phyloP scores from a whole-genome alignment of 257 asterid species.

The Primulina huaijiensis region DNA sequence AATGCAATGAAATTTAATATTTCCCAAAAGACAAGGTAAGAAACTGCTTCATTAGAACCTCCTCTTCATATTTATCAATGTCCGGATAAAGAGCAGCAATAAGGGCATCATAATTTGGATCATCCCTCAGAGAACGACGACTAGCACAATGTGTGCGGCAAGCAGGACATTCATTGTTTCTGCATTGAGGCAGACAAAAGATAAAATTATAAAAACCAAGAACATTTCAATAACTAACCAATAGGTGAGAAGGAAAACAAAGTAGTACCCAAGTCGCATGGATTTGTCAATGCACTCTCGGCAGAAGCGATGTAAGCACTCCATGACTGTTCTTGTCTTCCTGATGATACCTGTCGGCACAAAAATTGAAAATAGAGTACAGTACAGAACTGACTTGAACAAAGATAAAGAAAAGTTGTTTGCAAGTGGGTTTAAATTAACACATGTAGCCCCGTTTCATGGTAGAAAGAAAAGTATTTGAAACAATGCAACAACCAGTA shows the following conservation, averaged over 20 bases:
- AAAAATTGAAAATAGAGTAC: slow-evolving; percentile 26
- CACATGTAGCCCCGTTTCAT: slow-evolving; percentile 14
- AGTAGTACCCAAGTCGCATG: slow-evolving; percentile 92
- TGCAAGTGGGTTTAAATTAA: slow-evolving; percentile 11
- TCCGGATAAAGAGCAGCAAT: slow-evolving; percentile 87
- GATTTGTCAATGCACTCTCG: slow-evolving; percentile 99
- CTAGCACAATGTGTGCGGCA: slow-evolving; percentile 99
- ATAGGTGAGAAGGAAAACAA: slow-evolving; percentile 24
- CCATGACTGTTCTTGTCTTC: slow-evolving; percentile 99
- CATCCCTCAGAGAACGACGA: slow-evolving; percentile 98
- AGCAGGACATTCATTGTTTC: slow-evolving; percentile 99
- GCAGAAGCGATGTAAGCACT: slow-evolving; percentile 98
- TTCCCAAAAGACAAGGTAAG: slow-evolving; percentile 24
- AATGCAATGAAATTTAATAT: slow-evolving; percentile 25
- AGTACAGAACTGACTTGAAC: slow-evolving; percentile 12
- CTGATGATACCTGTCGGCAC: slow-evolving; percentile 73
- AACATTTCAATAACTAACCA: slow-evolving; percentile 15
- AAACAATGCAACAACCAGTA: slow-evolving; percentile 19
- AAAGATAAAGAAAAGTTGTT: slow-evolving; percentile 9
- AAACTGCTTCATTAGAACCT: slow-evolving; percentile 49
- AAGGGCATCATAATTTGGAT: slow-evolving; percentile 93
- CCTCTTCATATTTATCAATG: slow-evolving; percentile 92
- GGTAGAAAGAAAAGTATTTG: slow-evolving; percentile 15
- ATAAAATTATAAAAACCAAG: slow-evolving; percentile 13
- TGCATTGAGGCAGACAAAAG: slow-evolving; percentile 35